A percentile compares a stretch with the other conserved stretches of the same genome.
Conservation (phyloP, 805 yeast species). For the Zygosaccharomyces rouxii region DNA sequence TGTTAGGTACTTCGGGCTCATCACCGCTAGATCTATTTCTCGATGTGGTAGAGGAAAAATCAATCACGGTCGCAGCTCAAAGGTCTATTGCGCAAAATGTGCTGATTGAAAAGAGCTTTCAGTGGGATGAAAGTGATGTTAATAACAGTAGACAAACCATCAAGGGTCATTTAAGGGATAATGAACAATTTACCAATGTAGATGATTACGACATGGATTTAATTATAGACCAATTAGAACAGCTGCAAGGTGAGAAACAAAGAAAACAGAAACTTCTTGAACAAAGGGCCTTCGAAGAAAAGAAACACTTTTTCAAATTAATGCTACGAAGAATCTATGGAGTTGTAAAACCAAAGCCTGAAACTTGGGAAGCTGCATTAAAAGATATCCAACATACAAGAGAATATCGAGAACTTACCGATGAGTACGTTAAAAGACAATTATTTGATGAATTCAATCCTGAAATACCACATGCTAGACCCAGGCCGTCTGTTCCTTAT, state of each 20-base stretch:
- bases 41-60: constrained; percentile 64
- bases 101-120: constrained; percentile 36
- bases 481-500: constrained; percentile 18
- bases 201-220: constrained; percentile 31
- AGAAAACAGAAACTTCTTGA: constrained; percentile 20
- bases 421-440: constrained; percentile 26
- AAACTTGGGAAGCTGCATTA: constrained; percentile 38
- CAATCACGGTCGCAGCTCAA: constrained; percentile 51
- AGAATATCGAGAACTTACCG: constrained; percentile 36
- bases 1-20: constrained; percentile 77
- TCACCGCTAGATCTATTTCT: constrained; percentile 70
- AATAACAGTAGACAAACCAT: constrained; percentile 12
- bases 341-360: constrained; percentile 23
- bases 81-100: constrained; percentile 55
- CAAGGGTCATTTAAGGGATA: constrained; percentile 15
- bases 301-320: constrained; percentile 25
- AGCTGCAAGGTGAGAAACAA: constrained; percentile 24
- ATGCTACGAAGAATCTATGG: constrained; percentile 23
- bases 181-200: constrained; percentile 24
- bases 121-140: constrained; percentile 24
- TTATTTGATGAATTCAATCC: constrained; percentile 36
- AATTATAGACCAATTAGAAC: constrained; percentile 29
- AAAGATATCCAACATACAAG: constrained; percentile 27
- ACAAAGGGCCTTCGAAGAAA: constrained; percentile 19
- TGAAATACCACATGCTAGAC: constrained; percentile 15